These are phyloP conservation scores for Penicillium griseofulvum DNA, from an alignment of 2,329 filamentous ascomycete genomes.

Conservation along the genomic window DNA sequence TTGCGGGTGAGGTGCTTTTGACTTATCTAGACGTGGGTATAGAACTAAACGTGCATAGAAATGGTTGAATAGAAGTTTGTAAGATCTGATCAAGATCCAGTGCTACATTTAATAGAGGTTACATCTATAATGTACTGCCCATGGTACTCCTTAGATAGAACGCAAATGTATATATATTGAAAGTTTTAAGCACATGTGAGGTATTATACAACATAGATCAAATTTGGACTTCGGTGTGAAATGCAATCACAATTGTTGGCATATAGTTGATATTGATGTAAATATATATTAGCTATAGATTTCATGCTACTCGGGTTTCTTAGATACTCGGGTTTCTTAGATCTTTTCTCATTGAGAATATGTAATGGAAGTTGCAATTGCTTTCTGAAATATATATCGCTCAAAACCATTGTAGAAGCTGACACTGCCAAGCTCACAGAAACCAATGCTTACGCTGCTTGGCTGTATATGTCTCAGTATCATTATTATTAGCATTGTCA, in stretches of 20 bases:
- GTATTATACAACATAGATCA: too few relatives aligned
- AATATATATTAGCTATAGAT: neutral
- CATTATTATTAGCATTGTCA: neutral
- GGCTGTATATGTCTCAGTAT: neutral
- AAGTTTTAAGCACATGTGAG: neutral
- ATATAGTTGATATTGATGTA: neutral
- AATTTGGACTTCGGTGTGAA: too few relatives aligned
- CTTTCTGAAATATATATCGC: neutral
- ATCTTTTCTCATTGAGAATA: neutral
- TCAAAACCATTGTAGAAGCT: too few relatives aligned
- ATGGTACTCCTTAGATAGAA: too few relatives aligned
- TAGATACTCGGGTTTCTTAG: too few relatives aligned
- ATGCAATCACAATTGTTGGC: too few relatives aligned
- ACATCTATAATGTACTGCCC: too few relatives aligned
- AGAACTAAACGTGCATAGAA: neutral
- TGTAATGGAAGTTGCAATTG: too few relatives aligned
- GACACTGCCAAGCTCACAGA: neutral
- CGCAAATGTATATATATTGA: neutral
- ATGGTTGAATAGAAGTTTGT: neutral
- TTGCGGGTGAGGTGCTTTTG: too few relatives aligned
- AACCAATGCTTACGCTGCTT: neutral
- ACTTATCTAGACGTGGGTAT: too few relatives aligned
- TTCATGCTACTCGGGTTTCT: neutral
- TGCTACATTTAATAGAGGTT: neutral
- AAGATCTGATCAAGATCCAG: too few relatives aligned